Evolutionary conservation across 768 basidiomycete genomes (phyloP), one percentile per base, ranked within the genome.

Genomic region (Scleroderma citrinum): DNA sequence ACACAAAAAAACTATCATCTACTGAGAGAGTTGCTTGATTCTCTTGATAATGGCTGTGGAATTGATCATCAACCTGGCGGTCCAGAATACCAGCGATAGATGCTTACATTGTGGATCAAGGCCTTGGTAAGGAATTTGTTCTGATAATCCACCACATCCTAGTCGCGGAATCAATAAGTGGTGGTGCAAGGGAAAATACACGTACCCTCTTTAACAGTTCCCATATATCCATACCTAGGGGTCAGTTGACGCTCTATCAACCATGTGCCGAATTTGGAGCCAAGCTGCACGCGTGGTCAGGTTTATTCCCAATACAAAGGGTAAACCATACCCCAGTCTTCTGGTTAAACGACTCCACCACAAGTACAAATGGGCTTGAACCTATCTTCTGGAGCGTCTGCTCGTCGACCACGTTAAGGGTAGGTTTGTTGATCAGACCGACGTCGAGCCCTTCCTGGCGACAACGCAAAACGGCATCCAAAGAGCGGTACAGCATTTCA

Each of bases 261-360:
- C 87, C 88, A 92, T 0, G 89, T 89, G 20, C 91, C 91, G 59
- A 79, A 85, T 68, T 85, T 87, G 37, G 85, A 86, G 36, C 87
- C 88, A 59, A 91, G 84, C 73, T 78, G 30, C 13, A 20, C 5
- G 19, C 6, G 10, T 47, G 1, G 17, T n/a, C 44, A 35, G 50
- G 5, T 32, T 13, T 20, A 2, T 2, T 16, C 26, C 26, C 7
- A 23, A 1, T 41, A 16, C 14, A 29, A 37, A 34, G 45, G 54
- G 12, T 51, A 47, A 12, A 44, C 30, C 72, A 46, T 62, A 77
- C 72, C n/a, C 89, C 91, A 7, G 90, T 93, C 81, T 89, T 91
- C 69, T 86, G 86, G 71, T 88, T 92, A 49, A 87, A 74, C 16
- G 87, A 86, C 70, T 93, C 91, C 14, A 86, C 88, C 35, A 93